Conservation (phyloP, 106 monocot species). For the Dioscorea zingiberensis region DNA sequence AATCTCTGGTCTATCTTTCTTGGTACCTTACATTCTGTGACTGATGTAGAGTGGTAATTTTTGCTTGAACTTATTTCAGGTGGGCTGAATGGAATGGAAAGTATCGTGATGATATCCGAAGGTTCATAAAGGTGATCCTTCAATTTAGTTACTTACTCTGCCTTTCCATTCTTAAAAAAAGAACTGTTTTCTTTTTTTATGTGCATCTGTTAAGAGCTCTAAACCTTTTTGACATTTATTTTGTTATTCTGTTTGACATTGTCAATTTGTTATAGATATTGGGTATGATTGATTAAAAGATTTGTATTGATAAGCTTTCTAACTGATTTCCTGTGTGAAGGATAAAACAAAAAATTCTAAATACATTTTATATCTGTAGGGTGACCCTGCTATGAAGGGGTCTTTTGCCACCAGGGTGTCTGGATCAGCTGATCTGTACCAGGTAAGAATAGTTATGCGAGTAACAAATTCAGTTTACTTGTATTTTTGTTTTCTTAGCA, state of each 20-base stretch:
- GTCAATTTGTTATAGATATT: no score
- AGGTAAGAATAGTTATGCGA: constrained; percentile 30
- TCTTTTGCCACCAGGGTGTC: constrained; percentile 81
- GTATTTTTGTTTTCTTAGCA: no score
- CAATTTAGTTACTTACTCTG: background rate
- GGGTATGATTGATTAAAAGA: background rate
- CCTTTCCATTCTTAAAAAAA: background rate
- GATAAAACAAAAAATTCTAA: background rate
- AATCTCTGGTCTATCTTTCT: no score
- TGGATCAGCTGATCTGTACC: constrained; percentile 90
- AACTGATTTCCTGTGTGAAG: background rate
- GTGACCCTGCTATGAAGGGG: constrained; percentile 87
- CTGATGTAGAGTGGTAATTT: no score
- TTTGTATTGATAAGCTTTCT: background rate
- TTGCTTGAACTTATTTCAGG: constrained; percentile 34
- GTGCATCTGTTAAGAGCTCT: background rate
- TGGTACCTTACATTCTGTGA: no score
- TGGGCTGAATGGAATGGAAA: constrained; percentile 99
- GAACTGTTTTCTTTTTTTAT: background rate
- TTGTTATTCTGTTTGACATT: background rate
- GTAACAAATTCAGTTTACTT: no score
- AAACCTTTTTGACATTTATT: background rate
- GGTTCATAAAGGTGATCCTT: constrained; percentile 76
- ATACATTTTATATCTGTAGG: constrained; percentile 34
- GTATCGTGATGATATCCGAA: constrained; percentile 93